Evolutionary conservation across 2,329 filamentous ascomycete species (phyloP).

Genomic region (Clarireedia sp.): DNA sequence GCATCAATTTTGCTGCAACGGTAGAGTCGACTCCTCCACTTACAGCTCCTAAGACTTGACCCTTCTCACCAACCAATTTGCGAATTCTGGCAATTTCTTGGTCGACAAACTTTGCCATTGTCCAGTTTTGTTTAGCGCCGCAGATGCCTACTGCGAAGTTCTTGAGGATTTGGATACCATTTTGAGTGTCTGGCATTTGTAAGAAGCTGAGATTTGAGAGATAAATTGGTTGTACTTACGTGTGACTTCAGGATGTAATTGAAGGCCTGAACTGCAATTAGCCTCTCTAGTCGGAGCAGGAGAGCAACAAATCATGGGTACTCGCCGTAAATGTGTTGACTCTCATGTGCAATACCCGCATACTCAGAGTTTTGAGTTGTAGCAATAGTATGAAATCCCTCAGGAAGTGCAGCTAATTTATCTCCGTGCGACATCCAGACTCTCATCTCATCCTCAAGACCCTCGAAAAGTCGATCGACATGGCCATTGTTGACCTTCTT

Average conservation of each 20-base stretch:
- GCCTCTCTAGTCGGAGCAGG: neutral
- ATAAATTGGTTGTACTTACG: neutral
- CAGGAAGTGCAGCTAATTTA: slow-evolving; percentile 69
- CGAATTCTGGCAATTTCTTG: slow-evolving; percentile 76
- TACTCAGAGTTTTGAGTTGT: slow-evolving; percentile 69
- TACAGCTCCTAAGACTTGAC: slow-evolving; percentile 72
- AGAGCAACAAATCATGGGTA: neutral
- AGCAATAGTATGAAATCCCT: slow-evolving; percentile 66
- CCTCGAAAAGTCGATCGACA: slow-evolving; percentile 72
- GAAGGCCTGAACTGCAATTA: slow-evolving; percentile 3
- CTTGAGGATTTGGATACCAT: slow-evolving; percentile 60
- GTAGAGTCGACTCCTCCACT: slow-evolving; percentile 31
- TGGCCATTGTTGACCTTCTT: slow-evolving; percentile 47
- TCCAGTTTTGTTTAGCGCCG: slow-evolving; percentile 68
- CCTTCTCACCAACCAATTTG: slow-evolving; percentile 70
- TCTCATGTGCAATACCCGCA: slow-evolving; percentile 68
- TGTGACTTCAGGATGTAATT: slow-evolving; percentile 48
- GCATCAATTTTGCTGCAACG: slow-evolving; percentile 56
- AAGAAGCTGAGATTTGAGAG: neutral
- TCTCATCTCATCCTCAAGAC: slow-evolving; percentile 60
- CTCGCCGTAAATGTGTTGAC: slow-evolving; percentile 59
- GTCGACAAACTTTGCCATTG: slow-evolving; percentile 75
- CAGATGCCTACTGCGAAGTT: slow-evolving; percentile 88
- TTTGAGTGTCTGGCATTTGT: slow-evolving; percentile 63
- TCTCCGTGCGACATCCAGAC: slow-evolving; percentile 87